phyloP scores from a whole-genome alignment of 192 early-diverging fungal species.

The Fimicolochytrium jonesii region DNA sequence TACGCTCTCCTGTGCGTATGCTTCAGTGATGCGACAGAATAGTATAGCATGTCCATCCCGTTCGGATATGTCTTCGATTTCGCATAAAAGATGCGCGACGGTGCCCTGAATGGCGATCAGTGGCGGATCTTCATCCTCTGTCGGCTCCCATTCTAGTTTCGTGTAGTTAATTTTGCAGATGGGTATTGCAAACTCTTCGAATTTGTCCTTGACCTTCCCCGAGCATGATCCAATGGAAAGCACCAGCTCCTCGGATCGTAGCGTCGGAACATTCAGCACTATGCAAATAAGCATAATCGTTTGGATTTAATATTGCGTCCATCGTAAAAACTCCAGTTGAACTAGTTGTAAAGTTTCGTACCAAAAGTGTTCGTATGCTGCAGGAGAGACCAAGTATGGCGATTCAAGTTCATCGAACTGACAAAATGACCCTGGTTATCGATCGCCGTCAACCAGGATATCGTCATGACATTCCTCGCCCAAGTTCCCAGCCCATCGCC shows the following conservation, averaged over 20 bases:
- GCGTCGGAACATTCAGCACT: constrained; percentile 31
- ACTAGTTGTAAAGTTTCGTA: neutral
- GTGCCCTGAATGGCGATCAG: constrained; percentile 23
- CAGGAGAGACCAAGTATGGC: constrained; percentile 22
- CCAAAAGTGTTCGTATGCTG: constrained; percentile 7
- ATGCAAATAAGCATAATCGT: constrained; percentile 4
- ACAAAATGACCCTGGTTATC: constrained; percentile 38
- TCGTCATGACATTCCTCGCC: constrained; percentile 39
- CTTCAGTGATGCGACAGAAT: constrained; percentile 18
- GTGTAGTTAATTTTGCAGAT: constrained; percentile 14
- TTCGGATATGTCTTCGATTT: constrained; percentile 27
- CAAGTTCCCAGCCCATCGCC: neutral
- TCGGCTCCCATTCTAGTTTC: neutral
- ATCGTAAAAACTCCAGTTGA: neutral
- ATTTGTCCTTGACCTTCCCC: constrained; percentile 23
- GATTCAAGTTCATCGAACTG: constrained; percentile 34
- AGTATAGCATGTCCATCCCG: constrained; percentile 33
- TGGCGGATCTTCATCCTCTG: neutral
- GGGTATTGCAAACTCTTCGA: constrained; percentile 5
- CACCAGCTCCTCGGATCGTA: constrained; percentile 22
- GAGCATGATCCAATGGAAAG: constrained; percentile 24
- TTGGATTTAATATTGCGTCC: neutral
- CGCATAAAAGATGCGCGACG: constrained; percentile 33
- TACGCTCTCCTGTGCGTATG: constrained; percentile 5
- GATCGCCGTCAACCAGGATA: constrained; percentile 37